Percentiles rank a stretch among this genome's conserved stretches.
phyloP scores from a whole-genome alignment of 169 alveolate species.

The Eimeria necatrix region DNA sequence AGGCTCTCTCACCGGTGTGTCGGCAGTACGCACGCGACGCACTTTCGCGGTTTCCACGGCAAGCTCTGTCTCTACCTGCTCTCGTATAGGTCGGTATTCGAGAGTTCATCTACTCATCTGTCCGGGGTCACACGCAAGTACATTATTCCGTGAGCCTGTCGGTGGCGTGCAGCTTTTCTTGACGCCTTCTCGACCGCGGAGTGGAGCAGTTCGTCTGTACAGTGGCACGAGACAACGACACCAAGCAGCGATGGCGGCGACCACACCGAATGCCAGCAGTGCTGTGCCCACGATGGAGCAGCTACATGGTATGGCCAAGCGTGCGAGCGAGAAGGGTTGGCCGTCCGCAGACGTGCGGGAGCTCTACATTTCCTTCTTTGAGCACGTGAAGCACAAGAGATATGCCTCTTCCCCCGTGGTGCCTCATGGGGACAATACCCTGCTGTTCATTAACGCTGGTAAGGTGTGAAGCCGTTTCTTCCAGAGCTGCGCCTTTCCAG shows the following conservation, averaged over 20 bases:
- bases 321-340: conserved; percentile 70
- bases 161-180: not conserved
- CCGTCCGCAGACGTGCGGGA: conserved; percentile 80
- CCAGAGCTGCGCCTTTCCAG: too few species aligned
- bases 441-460: conserved; percentile 95
- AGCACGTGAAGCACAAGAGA: conserved; percentile 79
- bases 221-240: not conserved
- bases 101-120: not conserved
- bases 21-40: not conserved
- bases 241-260: conserved; percentile 42
- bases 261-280: conserved; percentile 14
- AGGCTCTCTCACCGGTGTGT: not conserved
- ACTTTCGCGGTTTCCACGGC: not conserved
- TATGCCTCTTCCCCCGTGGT: conserved; percentile 86
- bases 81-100: not conserved
- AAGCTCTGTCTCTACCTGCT: not conserved
- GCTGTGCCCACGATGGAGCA: conserved; percentile 1
- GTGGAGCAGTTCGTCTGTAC: not conserved
- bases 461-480: not conserved
- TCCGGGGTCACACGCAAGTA: not conserved
- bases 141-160: not conserved
- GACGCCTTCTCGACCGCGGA: not conserved
- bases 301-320: conserved; percentile 64
- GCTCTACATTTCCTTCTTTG: conserved; percentile 81
- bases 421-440: conserved; percentile 96